phyloP scores from a whole-genome alignment of 305 asterid species.

The Fraxinus baroniana region DNA sequence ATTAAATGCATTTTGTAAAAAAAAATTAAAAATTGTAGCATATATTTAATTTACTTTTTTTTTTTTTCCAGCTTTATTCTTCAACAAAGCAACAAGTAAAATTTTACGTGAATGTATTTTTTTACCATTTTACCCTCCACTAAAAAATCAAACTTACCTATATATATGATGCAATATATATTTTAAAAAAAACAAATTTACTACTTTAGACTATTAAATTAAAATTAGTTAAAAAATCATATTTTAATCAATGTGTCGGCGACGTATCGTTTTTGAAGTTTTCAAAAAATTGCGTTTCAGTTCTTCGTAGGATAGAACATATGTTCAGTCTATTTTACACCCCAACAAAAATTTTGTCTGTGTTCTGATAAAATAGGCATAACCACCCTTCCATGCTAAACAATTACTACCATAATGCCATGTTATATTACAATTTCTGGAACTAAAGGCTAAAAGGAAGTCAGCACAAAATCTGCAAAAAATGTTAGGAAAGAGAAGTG shows the following conservation, averaged over 20 bases:
- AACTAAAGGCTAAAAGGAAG: not conserved
- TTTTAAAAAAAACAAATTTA: too few species aligned
- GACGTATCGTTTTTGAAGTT: not conserved
- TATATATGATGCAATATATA: not conserved
- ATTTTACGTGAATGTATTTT: not conserved
- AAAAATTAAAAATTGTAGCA: not conserved
- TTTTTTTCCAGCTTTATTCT: not conserved
- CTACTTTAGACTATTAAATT: not conserved
- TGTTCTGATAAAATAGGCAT: not conserved
- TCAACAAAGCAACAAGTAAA: not conserved
- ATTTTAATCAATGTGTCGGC: not conserved
- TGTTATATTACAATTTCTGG: not conserved
- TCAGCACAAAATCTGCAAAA: not conserved
- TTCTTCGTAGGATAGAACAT: not conserved
- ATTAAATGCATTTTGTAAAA: not conserved
- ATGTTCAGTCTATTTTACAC: not conserved
- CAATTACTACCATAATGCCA: not conserved
- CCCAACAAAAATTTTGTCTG: not conserved
- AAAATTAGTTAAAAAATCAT: not conserved
- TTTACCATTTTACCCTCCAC: not conserved
- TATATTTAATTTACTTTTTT: not conserved
- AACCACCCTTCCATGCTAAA: not conserved
- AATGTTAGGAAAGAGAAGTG: not conserved
- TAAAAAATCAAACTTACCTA: not conserved
- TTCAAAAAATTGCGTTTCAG: too few species aligned